Percentiles rank a stretch among this genome's conserved stretches.
Conservation (phyloP, 2,329 filamentous ascomycete species). For the Chalaropsis ovoidea region DNA sequence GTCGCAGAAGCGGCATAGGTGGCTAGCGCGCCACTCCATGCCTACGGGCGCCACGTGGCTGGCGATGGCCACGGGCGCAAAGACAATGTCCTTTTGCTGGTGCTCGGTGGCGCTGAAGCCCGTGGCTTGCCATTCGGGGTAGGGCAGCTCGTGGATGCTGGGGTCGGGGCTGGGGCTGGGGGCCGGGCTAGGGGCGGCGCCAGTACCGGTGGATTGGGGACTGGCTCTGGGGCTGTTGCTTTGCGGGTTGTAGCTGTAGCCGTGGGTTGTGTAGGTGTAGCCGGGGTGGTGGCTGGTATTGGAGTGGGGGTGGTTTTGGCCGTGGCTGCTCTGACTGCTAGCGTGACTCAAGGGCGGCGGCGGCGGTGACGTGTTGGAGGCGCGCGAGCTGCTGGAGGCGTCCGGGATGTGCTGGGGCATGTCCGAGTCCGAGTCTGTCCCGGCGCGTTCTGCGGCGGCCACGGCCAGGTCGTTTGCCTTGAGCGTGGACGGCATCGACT, state of each 20-base stretch:
- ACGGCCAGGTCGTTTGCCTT: neutral
- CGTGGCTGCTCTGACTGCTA: constrained; percentile 1
- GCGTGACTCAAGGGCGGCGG: constrained; percentile 25
- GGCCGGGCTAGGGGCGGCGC: constrained; percentile 27
- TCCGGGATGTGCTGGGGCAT: constrained; percentile 9
- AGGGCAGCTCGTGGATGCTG: constrained; percentile 27
- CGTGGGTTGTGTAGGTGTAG: constrained; percentile 2
- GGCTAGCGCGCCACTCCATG: constrained; percentile 43
- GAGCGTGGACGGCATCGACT: constrained; percentile 40
- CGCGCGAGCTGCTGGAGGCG: constrained; percentile 2
- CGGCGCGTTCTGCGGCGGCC: neutral
- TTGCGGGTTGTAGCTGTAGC: constrained; percentile 7
- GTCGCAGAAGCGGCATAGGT: constrained; percentile 50
- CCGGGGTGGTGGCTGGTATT: neutral
- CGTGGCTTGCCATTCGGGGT: constrained; percentile 44
- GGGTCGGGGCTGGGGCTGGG: constrained; percentile 27
- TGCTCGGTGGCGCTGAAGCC: constrained; percentile 36
- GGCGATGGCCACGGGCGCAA: constrained; percentile 47
- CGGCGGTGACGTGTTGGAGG: constrained; percentile 20
- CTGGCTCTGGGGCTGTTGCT: constrained; percentile 8
- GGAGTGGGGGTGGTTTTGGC: neutral
- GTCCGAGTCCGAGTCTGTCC: neutral
- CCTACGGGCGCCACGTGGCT: constrained; percentile 45
- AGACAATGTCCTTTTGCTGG: constrained; percentile 44
- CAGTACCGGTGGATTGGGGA: neutral